Evolutionary conservation across 805 yeast species (phyloP), one percentile per base, ranked within the genome.

Genomic region (Hanseniaspora lachancei): DNA sequence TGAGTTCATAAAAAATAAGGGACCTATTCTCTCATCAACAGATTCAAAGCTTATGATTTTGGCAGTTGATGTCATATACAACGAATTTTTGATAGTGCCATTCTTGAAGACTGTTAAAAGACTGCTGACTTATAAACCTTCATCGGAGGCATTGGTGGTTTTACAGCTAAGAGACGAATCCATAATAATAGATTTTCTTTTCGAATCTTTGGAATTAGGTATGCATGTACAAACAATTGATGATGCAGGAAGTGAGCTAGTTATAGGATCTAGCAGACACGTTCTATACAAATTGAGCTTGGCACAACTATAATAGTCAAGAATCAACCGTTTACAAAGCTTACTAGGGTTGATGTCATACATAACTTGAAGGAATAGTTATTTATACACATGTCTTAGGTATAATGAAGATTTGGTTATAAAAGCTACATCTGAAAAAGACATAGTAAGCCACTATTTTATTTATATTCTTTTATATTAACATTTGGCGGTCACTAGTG

Each of bases 1-100:
- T 2, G 21, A 39, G 10, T 53, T 53, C 34, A 21, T 27, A 5
- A 15, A 20, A 5, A 40, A 20, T 3, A 1, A 32, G 4, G 29
- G 34, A 2, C 8, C 12, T 39, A 16, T 49, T 21, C 35, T 55
- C 50, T 29, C 29, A 7, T 35, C 42, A 3, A 48, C 43, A 3
- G 34, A 46, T 3, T 6, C n/a, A 2, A 57, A 55, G 5, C 49
- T 66, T 1, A 60, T 60, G 18, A 62, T 68, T 8, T 10, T 68
- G 2, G 70, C 71, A 15, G 63, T 68, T 67, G 72, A 68, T 59
- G 71, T 67, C 13, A 65, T 68, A 4, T 68, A 68, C 61, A 68
- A 68, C 53, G 70, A 66, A 29, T 68, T 59, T 44, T 57, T 68
- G 18, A 66, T 68, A n/a, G 60, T 58, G 2, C 69, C 70, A 2